Evolutionary conservation across 2,329 filamentous ascomycete species (phyloP), one percentile per base, ranked within the genome.

Genomic region (Aspergillus versicolor): DNA sequence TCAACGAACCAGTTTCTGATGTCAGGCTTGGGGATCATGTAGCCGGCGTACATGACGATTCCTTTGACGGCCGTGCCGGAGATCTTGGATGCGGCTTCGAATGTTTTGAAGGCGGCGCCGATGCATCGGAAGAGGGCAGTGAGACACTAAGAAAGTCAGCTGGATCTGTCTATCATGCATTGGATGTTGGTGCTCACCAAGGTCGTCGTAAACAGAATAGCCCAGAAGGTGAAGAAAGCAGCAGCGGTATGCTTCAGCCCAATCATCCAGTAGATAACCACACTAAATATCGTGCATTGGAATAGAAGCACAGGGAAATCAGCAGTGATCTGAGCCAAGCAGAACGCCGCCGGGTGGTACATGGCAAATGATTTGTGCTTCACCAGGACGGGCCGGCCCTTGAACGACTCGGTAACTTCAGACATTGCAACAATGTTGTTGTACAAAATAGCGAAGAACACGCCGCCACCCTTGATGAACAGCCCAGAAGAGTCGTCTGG

Each of bases 201-300:
- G 0, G 82, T 80, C 0, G 77, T 77, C 0, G 77, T 67, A 34
- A 84, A 73, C 0, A 86, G 64, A 9, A 85, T 52, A 17, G 83
- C 58, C 82, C 82, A 88, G 63, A 81, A 87, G 0, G 84, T 87
- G 64, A 89, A 87, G 73, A 88, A 88, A 0, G 77, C 73, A 0
- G 66, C 75, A 0, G 85, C 84, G 0, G 75, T 73, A 42, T 69
- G 68, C 4, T 78, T 81, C 21, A 88, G 71, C 0, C 82, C 82
- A 12, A 81, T 81, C 84, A 88, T 86, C 61, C 86, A 89, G 71
- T 88, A 88, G 0, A 86, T 59, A 0, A 86, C 76, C 0, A 89
- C 5, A 2, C 80, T 76, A 61, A 89, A 89, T 0, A 76, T 71
- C 0, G 80, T 78, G 13, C 88, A 76, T 63, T 89, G 86, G 59